These are phyloP conservation scores for Casuarina cunninghamiana DNA, from an alignment of 306 rosid genomes.

Conservation along the genomic window DNA sequence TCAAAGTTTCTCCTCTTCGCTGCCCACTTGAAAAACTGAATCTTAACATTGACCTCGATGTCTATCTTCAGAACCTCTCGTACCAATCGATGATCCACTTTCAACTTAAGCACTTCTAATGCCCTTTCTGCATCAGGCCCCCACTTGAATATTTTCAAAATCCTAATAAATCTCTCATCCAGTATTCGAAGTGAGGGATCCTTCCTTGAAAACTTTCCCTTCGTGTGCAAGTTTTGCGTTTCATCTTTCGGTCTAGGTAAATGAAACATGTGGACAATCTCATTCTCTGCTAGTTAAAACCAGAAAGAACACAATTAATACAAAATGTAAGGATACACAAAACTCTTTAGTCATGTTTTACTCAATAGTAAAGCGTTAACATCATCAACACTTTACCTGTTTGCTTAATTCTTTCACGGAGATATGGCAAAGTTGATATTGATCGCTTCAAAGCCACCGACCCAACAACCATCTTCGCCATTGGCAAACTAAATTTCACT, in stretches of 20 bases:
- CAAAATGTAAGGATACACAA: slow-evolving; percentile 7
- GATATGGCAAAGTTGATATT: slow-evolving; percentile 54
- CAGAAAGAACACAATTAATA: slow-evolving; percentile 31
- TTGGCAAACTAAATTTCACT: slow-evolving; percentile 1
- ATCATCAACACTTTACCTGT: slow-evolving; percentile 49
- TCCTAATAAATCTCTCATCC: slow-evolving; percentile 87
- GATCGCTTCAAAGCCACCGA: slow-evolving; percentile 47
- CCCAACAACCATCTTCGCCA: slow-evolving; percentile 33
- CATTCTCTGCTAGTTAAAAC: slow-evolving; percentile 63
- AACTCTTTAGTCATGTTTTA: background rate
- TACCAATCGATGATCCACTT: slow-evolving; percentile 78
- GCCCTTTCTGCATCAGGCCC: slow-evolving; percentile 97
- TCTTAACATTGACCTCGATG: slow-evolving; percentile 70
- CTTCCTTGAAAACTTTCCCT: slow-evolving; percentile 42
- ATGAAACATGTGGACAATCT: slow-evolving; percentile 72
- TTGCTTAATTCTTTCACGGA: slow-evolving; percentile 71
- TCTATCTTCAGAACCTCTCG: slow-evolving; percentile 72
- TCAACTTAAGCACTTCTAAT: slow-evolving; percentile 77
- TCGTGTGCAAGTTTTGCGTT: slow-evolving; percentile 26
- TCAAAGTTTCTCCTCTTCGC: slow-evolving; percentile 69
- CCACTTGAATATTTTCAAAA: slow-evolving; percentile 92
- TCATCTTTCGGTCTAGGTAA: slow-evolving; percentile 45
- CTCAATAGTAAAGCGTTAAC: background rate
- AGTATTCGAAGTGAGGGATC: slow-evolving; percentile 55
- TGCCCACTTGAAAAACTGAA: slow-evolving; percentile 90